Evolutionary conservation across 805 yeast species (phyloP).

Genomic region (Metschnikowia amazonensis): DNA sequence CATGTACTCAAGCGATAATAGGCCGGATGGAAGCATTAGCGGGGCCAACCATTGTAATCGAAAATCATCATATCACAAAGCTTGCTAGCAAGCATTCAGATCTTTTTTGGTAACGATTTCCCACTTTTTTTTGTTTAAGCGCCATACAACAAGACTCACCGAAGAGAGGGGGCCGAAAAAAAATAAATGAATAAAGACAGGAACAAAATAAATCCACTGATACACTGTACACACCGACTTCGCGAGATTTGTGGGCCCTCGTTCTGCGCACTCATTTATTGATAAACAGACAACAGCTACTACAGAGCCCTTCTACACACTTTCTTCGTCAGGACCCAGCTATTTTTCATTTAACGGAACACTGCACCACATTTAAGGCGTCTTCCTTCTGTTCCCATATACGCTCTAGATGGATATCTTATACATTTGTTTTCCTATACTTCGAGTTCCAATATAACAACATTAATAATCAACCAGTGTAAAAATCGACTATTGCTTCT

Average conservation of each 20-base stretch:
- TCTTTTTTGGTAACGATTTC: not conserved
- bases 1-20: not conserved
- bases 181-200: not conserved
- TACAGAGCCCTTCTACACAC: not conserved
- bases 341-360: not conserved
- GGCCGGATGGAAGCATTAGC: not conserved
- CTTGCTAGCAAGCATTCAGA: not conserved
- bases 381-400: not conserved
- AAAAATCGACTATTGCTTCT: not conserved
- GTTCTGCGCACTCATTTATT: conserved; percentile 2
- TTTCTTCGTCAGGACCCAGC: not conserved
- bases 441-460: not conserved
- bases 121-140: not conserved
- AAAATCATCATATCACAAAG: not conserved
- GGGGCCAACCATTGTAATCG: not conserved
- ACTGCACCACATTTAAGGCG: not conserved
- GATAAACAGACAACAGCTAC: not conserved
- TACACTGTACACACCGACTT: conserved; percentile 5
- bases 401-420: not conserved
- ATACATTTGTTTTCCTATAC: not conserved
- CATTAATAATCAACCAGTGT: not conserved
- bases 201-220: conserved; percentile 1
- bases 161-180: not conserved
- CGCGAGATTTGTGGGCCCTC: conserved; percentile 2
- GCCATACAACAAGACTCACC: conserved; percentile 1